phyloP scores from a whole-genome alignment of 2,329 filamentous ascomycete genomes.

The Elsinoe ampelina region DNA sequence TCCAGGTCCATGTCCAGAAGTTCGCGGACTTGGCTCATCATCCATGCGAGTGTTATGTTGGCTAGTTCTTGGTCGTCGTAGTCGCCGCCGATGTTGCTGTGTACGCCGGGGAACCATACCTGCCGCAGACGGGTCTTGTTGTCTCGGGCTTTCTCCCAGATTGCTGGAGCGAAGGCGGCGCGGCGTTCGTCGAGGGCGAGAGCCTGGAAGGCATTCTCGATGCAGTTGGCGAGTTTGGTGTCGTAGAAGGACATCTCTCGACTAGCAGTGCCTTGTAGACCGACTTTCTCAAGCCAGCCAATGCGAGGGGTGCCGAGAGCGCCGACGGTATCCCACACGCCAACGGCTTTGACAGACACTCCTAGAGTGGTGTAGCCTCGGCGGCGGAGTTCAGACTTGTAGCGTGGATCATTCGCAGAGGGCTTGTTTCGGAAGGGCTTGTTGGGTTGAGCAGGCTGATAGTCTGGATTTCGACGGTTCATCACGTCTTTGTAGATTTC shows the following conservation, averaged over 20 bases:
- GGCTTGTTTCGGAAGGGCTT: conserved; percentile 40
- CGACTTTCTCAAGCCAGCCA: conserved; percentile 29
- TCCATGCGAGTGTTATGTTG: conserved; percentile 48
- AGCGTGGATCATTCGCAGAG: conserved; percentile 33
- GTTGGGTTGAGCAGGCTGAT: conserved; percentile 37
- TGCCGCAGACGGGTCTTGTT: conserved; percentile 38
- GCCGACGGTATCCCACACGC: conserved; percentile 38
- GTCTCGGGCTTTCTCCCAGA: conserved; percentile 36
- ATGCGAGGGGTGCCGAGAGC: conserved; percentile 39
- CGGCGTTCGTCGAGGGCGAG: conserved; percentile 46
- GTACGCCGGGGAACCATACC: conserved; percentile 41
- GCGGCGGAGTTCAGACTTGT: conserved; percentile 32
- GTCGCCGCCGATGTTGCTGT: conserved; percentile 39
- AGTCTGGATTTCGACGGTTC: conserved; percentile 35
- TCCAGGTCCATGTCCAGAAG: conserved; percentile 40
- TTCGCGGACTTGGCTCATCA: conserved; percentile 44
- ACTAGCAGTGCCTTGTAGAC: conserved; percentile 25
- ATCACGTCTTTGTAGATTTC: conserved; percentile 40
- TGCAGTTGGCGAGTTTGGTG: conserved; percentile 33
- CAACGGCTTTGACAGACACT: conserved; percentile 34
- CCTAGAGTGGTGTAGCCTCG: conserved; percentile 26
- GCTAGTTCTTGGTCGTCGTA: conserved; percentile 38
- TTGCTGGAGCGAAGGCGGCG: conserved; percentile 36
- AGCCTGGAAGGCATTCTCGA: conserved; percentile 43
- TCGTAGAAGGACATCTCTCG: conserved; percentile 40